Conservation (phyloP, 441 rosid genomes). For the Breynia disticha region DNA sequence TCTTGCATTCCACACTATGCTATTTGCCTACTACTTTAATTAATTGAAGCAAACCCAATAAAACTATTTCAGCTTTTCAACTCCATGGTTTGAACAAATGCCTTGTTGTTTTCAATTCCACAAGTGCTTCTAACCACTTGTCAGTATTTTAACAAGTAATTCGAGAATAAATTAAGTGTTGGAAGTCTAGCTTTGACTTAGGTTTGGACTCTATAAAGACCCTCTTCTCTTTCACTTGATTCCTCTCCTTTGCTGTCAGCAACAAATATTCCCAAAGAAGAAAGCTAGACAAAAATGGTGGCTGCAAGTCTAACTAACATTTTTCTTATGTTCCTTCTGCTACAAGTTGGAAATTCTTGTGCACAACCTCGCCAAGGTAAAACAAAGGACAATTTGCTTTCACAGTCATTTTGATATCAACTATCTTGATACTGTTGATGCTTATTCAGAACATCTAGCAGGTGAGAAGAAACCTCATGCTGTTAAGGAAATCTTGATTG, state of each 20-base stretch:
- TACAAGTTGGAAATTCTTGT: conserved; percentile 10
- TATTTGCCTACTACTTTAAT: conserved; percentile 1
- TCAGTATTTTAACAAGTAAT: conserved; percentile 3
- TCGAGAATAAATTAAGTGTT: conserved; percentile 2
- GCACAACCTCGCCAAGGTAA: conserved; percentile 9
- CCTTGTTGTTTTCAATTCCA: conserved; percentile 20
- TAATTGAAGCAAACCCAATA: conserved; percentile 15
- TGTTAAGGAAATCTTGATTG: background rate
- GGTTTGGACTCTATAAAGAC: conserved; percentile 27
- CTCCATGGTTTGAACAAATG: conserved; percentile 17
- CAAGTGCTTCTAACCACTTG: conserved; percentile 13
- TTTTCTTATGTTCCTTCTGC: conserved; percentile 13
- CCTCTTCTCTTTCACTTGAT: conserved; percentile 17
- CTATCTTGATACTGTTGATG: background rate
- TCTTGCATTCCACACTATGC: conserved; percentile 40
- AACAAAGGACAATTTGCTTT: background rate
- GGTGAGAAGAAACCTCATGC: background rate
- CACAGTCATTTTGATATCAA: background rate
- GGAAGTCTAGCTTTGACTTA: conserved; percentile 32
- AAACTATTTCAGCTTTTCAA: conserved; percentile 10
- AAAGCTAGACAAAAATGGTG: conserved; percentile 14
- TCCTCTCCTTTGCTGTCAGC: conserved; percentile 16
- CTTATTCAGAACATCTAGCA: conserved; percentile 1
- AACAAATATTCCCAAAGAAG: conserved; percentile 10
- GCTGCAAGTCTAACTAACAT: conserved; percentile 12